Evolutionary conservation across 306 rosid genomes (phyloP).

Genomic region (Elaeagnus macrophylla): DNA sequence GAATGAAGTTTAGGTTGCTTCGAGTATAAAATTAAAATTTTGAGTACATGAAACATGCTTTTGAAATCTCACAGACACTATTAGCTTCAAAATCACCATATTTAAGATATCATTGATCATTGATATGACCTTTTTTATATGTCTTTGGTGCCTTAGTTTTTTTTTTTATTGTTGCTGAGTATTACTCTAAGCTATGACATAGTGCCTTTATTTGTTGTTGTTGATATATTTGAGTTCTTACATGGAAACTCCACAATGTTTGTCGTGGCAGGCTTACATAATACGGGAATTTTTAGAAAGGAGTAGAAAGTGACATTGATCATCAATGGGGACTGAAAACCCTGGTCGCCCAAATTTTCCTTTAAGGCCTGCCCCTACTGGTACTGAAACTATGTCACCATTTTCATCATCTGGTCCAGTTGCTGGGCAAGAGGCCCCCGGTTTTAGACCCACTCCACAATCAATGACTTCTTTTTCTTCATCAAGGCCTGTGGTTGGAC

Average conservation of each 20-base stretch:
- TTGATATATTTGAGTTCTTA: not conserved
- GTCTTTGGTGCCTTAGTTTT: not conserved
- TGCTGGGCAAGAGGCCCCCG: conserved; percentile 52
- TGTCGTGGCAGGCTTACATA: conserved; percentile 34
- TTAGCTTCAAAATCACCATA: too few relatives aligned
- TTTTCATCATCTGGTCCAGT: conserved; percentile 63
- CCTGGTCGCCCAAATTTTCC: conserved; percentile 61
- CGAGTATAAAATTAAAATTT: too few relatives aligned
- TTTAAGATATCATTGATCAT: too few relatives aligned
- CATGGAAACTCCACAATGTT: conserved; percentile 1
- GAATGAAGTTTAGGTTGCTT: too few relatives aligned
- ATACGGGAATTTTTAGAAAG: conserved; percentile 27
- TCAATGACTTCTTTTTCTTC: conserved; percentile 38
- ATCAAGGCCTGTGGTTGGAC: conserved; percentile 35
- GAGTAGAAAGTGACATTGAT: conserved; percentile 19
- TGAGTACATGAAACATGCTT: too few relatives aligned
- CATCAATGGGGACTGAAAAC: conserved; percentile 78
- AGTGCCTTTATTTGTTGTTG: not conserved
- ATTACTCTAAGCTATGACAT: conserved; percentile 5
- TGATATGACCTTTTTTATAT: too few relatives aligned
- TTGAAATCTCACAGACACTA: too few relatives aligned
- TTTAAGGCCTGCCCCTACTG: conserved; percentile 53
- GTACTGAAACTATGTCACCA: conserved; percentile 49
- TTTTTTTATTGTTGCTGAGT: not conserved
- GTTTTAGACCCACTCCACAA: conserved; percentile 46